phyloP scores from a whole-genome alignment of 2,329 filamentous ascomycete species.

The Stagonosporopsis tanaceti region DNA sequence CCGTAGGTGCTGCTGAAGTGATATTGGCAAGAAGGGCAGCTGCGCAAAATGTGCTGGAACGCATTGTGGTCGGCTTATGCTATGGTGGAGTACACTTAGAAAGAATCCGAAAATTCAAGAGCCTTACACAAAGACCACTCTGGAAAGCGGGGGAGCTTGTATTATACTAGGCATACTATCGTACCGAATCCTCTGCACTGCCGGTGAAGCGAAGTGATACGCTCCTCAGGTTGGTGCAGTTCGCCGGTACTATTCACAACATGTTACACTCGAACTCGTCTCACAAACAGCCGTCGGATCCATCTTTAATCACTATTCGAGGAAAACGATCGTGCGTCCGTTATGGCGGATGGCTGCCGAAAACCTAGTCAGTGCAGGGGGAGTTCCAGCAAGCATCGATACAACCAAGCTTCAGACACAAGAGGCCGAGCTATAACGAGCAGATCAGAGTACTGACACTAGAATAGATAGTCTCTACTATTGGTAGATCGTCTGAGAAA shows the following conservation, averaged over 20 bases:
- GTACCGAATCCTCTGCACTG: background rate
- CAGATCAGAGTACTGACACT: background rate
- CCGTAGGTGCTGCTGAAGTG: constrained; percentile 34
- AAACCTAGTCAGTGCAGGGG: constrained; percentile 11
- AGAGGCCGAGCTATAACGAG: constrained; percentile 18
- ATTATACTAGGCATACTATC: constrained; percentile 17
- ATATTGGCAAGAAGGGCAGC: constrained; percentile 27
- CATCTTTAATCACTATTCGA: constrained; percentile 24
- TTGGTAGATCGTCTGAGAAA: constrained; percentile 8
- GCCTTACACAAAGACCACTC: background rate
- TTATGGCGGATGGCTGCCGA: constrained; percentile 27
- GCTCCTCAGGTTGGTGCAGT: constrained; percentile 1
- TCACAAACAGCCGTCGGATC: constrained; percentile 23
- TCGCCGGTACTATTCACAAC: constrained; percentile 1
- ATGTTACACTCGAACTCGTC: constrained; percentile 18
- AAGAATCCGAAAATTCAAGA: background rate
- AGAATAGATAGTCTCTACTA: background rate
- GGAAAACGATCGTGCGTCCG: constrained; percentile 18
- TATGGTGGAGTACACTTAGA: background rate
- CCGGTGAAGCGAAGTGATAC: constrained; percentile 12
- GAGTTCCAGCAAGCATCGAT: constrained; percentile 11
- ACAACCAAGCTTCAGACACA: constrained; percentile 14
- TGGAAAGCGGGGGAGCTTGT: background rate
- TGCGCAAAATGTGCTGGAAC: constrained; percentile 30
- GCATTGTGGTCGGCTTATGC: constrained; percentile 27